Evolutionary conservation across 2,329 filamentous ascomycete genomes (phyloP).

Genomic region (Graphilbum ipis-grandicollis): DNA sequence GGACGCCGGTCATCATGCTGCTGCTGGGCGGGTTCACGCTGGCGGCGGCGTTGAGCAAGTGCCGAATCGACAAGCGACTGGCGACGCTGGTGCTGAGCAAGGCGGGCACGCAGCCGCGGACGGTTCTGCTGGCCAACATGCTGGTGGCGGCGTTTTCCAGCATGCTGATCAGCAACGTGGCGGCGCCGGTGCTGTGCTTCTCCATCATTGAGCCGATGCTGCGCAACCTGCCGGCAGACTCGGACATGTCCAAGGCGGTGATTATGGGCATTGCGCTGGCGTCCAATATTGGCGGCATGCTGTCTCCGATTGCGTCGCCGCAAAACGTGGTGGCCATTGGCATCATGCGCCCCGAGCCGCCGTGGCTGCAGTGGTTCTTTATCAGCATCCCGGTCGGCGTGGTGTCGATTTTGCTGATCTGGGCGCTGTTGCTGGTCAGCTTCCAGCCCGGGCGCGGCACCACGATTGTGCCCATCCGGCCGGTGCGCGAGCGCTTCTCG

Average conservation of each 20-base stretch:
- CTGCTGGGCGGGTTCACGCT: conserved; percentile 91
- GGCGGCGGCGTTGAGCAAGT: conserved; percentile 87
- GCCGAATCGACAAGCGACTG: conserved; percentile 94
- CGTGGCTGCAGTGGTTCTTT: conserved; percentile 96
- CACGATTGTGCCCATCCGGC: conserved; percentile 78
- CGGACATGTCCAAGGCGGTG: conserved; percentile 83
- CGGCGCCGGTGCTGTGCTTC: conserved; percentile 90
- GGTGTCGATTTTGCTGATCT: conserved; percentile 74
- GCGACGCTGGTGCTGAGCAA: conserved; percentile 93
- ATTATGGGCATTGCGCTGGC: conserved; percentile 90
- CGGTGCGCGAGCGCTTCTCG: conserved; percentile 74
- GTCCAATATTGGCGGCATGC: conserved; percentile 90
- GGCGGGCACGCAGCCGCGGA: conserved; percentile 76
- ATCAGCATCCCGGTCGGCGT: conserved; percentile 84
- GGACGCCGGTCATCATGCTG: conserved; percentile 98
- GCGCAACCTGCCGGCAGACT: conserved; percentile 73
- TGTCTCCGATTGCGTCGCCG: conserved; percentile 90
- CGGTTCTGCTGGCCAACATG: conserved; percentile 94
- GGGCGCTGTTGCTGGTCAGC: conserved; percentile 66
- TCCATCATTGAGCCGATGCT: conserved; percentile 97
- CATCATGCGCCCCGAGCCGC: conserved; percentile 83
- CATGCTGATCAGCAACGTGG: conserved; percentile 99
- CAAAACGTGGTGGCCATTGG: conserved; percentile 94
- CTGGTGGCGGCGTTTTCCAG: conserved; percentile 93
- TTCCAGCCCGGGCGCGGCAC: conserved; percentile 77